These are phyloP conservation scores for Corylus avellana DNA, from an alignment of 306 rosid species.

Conservation along the genomic window DNA sequence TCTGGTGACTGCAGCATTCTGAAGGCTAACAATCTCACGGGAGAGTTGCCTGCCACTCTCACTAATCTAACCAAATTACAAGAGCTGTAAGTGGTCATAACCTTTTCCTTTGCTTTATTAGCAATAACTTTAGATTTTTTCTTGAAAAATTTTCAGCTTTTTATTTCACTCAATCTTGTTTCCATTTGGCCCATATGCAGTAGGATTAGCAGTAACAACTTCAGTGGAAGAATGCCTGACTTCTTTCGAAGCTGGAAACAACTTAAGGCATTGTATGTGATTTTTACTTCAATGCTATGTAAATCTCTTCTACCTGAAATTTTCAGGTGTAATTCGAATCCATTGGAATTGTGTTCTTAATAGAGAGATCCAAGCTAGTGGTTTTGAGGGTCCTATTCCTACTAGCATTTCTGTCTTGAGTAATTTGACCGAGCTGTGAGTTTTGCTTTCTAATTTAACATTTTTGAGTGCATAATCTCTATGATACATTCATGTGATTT, in stretches of 20 bases:
- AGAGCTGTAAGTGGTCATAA: constrained; percentile 19
- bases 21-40: constrained; percentile 26
- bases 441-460: constrained; percentile 3
- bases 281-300: not conserved
- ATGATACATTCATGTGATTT: not conserved
- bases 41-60: constrained; percentile 29
- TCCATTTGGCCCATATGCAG: constrained; percentile 8
- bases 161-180: not conserved
- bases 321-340: not conserved
- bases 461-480: not conserved
- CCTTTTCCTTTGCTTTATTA: not conserved
- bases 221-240: constrained; percentile 37
- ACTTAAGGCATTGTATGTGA: constrained; percentile 16
- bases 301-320: not conserved
- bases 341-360: not conserved
- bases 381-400: constrained; percentile 36
- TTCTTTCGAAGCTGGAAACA: constrained; percentile 19
- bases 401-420: constrained; percentile 22
- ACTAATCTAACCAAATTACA: constrained; percentile 18
- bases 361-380: constrained; percentile 38
- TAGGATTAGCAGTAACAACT: constrained; percentile 37
- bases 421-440: constrained; percentile 32
- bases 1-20: constrained; percentile 24
- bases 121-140: not conserved
- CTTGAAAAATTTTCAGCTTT: not conserved